phyloP scores from a whole-genome alignment of 257 asterid genomes.

The Nemophila menziesii region DNA sequence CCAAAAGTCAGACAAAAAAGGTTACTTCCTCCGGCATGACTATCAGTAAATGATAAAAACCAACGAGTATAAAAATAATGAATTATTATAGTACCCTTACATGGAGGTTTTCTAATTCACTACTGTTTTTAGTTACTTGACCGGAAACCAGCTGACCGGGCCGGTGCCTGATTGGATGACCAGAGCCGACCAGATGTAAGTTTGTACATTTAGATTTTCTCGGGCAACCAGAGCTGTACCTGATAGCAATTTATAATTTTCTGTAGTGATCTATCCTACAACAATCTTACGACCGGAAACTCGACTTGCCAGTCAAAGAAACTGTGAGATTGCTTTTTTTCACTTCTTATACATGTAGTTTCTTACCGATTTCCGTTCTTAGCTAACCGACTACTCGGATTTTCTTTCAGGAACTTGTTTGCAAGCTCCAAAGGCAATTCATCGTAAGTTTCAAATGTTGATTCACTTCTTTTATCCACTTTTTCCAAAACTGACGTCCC shows the following conservation, averaged over 20 bases:
- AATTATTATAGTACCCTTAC: not conserved
- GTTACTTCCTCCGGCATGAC: too few species aligned
- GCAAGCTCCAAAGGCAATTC: conserved; percentile 43
- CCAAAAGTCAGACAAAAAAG: too few species aligned
- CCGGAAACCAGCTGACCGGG: conserved; percentile 49
- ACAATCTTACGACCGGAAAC: conserved; percentile 30
- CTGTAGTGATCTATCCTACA: conserved; percentile 58
- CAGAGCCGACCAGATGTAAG: conserved; percentile 29
- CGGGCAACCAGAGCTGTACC: not conserved
- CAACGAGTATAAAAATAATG: not conserved
- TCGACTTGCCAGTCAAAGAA: conserved; percentile 24
- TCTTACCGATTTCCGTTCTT: conserved; percentile 4
- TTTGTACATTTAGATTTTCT: not conserved
- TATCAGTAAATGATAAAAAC: too few species aligned
- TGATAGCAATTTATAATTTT: conserved; percentile 8
- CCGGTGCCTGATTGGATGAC: conserved; percentile 43
- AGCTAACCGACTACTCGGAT: conserved; percentile 7
- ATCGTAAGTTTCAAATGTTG: conserved; percentile 33
- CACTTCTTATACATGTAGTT: not conserved
- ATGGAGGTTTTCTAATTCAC: conserved; percentile 3
- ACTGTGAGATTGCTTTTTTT: conserved; percentile 28
- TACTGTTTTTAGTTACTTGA: conserved; percentile 34
- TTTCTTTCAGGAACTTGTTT: conserved; percentile 43
- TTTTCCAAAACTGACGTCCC: too few species aligned
- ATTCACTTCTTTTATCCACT: too few species aligned